Conservation (phyloP, 768 basidiomycete species). For the Pilatotrama ljubarskyi region DNA sequence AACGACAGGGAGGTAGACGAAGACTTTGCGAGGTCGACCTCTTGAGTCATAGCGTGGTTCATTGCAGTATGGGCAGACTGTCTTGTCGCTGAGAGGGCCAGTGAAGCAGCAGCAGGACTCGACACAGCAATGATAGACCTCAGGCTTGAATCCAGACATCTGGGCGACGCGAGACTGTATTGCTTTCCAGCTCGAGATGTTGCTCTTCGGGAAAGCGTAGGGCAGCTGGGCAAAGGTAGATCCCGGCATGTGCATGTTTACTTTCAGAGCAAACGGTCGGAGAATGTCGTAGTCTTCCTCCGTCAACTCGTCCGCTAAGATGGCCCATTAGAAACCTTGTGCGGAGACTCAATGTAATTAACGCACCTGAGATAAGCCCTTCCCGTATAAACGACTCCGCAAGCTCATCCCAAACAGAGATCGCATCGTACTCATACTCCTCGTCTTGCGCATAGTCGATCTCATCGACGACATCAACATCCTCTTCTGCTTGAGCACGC, state of each 20-base stretch:
- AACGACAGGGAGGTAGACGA: slow-evolving; percentile 27
- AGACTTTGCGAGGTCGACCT: slow-evolving; percentile 12
- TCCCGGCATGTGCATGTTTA: background rate
- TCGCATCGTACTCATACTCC: no score
- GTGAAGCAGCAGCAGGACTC: slow-evolving; percentile 27
- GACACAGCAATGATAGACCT: slow-evolving; percentile 25
- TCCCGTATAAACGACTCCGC: background rate
- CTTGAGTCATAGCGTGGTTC: slow-evolving; percentile 8
- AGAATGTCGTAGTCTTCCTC: background rate
- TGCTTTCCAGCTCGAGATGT: background rate
- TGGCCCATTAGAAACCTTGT: background rate
- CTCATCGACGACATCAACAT: no score
- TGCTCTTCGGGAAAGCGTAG: slow-evolving; percentile 1
- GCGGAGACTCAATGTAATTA: background rate
- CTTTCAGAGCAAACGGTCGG: slow-evolving; percentile 7
- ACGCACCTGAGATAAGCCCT: background rate
- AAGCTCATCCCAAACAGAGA: slow-evolving; percentile 12
- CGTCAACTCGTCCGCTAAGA: background rate
- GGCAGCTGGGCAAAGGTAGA: slow-evolving; percentile 4
- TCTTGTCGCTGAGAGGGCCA: slow-evolving; percentile 7
- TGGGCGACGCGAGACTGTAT: background rate
- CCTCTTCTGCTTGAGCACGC: no score
- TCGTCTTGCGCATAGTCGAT: no score
- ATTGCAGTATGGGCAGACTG: slow-evolving; percentile 24
- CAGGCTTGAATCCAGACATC: slow-evolving; percentile 21